Percentiles rank a stretch among this genome's conserved stretches.
Evolutionary conservation across 805 yeast genomes (phyloP).

Genomic region (Blastobotrys muscicola): DNA sequence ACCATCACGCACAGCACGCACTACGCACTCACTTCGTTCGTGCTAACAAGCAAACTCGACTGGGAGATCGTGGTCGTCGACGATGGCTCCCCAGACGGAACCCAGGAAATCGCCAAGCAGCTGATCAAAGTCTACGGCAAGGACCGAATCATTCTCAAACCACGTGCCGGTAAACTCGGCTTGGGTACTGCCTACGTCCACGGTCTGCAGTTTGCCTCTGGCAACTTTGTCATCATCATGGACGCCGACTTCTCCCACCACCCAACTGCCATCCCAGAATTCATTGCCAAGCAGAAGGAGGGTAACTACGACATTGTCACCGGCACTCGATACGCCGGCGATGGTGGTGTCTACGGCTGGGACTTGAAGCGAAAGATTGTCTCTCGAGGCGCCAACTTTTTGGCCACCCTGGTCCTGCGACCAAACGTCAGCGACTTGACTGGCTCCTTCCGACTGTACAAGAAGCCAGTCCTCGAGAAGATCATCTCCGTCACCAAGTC

Average conservation of each 20-base stretch:
- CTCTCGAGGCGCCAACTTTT: conserved; percentile 71
- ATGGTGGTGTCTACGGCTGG: conserved; percentile 82
- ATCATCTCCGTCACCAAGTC: conserved; percentile 59
- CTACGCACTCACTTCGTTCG: conserved; percentile 2
- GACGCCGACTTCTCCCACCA: conserved; percentile 80
- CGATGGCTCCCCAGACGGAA: conserved; percentile 75
- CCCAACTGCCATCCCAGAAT: conserved; percentile 70
- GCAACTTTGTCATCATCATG: conserved; percentile 71
- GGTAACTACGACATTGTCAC: conserved; percentile 34
- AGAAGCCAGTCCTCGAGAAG: conserved; percentile 55
- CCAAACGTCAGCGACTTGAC: conserved; percentile 69
- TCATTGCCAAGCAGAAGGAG: conserved; percentile 50
- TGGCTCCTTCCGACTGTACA: conserved; percentile 68
- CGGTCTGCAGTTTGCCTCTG: conserved; percentile 61
- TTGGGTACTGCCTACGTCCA: conserved; percentile 71
- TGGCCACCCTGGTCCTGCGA: conserved; percentile 60
- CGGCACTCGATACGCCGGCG: conserved; percentile 64
- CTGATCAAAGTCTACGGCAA: conserved; percentile 40
- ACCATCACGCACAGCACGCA: neutral
- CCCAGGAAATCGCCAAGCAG: conserved; percentile 58
- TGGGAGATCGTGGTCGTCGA: conserved; percentile 77
- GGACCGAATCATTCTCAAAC: conserved; percentile 52
- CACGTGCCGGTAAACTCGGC: conserved; percentile 71
- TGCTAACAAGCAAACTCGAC: conserved; percentile 34
- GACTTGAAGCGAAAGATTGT: conserved; percentile 70